phyloP scores from a whole-genome alignment of 257 asterid genomes.

The Solanum ossicruentum region DNA sequence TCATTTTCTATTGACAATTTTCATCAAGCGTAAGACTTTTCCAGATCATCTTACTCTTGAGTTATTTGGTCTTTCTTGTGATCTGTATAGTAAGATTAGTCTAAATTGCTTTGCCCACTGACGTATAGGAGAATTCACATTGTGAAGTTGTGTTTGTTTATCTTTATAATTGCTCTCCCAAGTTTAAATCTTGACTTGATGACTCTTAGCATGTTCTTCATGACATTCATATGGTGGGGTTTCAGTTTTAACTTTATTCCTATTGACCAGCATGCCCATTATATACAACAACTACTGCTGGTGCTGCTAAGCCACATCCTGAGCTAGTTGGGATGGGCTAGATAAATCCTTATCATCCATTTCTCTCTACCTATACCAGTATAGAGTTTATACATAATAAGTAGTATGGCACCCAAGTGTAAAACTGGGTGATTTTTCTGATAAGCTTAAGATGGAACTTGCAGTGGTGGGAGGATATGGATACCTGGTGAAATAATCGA shows the following conservation, averaged over 20 bases:
- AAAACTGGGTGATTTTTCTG: neutral
- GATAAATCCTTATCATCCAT: neutral
- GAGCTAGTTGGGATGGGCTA: neutral
- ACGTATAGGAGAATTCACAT: neutral
- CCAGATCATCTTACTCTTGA: neutral
- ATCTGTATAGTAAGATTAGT: neutral
- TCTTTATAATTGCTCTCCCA: neutral
- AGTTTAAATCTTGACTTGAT: neutral
- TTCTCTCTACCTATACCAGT: neutral
- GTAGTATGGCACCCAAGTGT: neutral
- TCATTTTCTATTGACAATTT: constrained; percentile 35
- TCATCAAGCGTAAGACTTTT: constrained; percentile 75
- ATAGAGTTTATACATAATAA: neutral
- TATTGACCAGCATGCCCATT: neutral
- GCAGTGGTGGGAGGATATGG: neutral
- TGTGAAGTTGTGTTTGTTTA: neutral
- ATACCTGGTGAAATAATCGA: neutral
- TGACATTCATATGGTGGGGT: neutral
- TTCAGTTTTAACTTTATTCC: neutral
- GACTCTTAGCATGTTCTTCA: neutral
- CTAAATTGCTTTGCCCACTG: neutral
- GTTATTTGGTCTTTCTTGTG: neutral
- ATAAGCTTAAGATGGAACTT: neutral
- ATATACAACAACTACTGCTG: neutral
- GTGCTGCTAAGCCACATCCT: neutral